Evolutionary conservation across 2,329 filamentous ascomycete species (phyloP).

Genomic region (Hypomyces rosellus): DNA sequence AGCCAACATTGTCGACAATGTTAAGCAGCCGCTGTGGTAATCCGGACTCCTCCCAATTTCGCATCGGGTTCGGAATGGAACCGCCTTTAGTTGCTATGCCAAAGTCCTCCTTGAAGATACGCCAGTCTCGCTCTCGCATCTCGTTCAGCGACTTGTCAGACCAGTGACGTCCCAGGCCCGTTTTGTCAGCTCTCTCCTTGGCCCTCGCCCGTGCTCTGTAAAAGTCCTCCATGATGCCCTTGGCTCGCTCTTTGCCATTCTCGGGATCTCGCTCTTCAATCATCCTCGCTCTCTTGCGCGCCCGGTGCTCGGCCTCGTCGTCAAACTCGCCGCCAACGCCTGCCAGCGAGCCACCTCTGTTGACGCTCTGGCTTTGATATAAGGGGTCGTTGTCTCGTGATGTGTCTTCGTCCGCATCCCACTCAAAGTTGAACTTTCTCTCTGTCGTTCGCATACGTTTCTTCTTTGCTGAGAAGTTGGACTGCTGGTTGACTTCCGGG

Average conservation of each 20-base stretch:
- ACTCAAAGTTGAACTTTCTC: conserved; percentile 98
- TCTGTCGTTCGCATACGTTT: conserved; percentile 89
- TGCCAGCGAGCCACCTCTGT: conserved; percentile 35
- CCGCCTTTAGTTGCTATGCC: conserved; percentile 94
- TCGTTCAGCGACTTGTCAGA: conserved; percentile 85
- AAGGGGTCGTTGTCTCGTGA: conserved; percentile 62
- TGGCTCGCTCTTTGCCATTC: conserved; percentile 68
- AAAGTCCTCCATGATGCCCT: conserved; percentile 73
- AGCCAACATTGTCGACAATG: conserved; percentile 79
- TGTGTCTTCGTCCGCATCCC: conserved; percentile 93
- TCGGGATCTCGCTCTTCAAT: conserved; percentile 70
- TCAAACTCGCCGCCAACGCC: conserved; percentile 47
- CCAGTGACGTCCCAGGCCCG: conserved; percentile 87
- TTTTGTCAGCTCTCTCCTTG: conserved; percentile 65
- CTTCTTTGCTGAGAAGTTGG: conserved; percentile 90
- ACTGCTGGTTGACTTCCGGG: conserved; percentile 72
- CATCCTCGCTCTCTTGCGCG: conserved; percentile 56
- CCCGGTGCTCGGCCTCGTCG: conserved; percentile 48
- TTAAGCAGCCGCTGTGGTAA: conserved; percentile 72
- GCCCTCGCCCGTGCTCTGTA: conserved; percentile 59
- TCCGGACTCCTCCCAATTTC: conserved; percentile 80
- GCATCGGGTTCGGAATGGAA: conserved; percentile 90
- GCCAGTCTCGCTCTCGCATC: conserved; percentile 97
- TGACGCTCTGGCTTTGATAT: conserved; percentile 42
- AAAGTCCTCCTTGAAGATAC: conserved; percentile 99